Conservation (phyloP, 352 stramenopile species). For the Pythium aphanidermatum region DNA sequence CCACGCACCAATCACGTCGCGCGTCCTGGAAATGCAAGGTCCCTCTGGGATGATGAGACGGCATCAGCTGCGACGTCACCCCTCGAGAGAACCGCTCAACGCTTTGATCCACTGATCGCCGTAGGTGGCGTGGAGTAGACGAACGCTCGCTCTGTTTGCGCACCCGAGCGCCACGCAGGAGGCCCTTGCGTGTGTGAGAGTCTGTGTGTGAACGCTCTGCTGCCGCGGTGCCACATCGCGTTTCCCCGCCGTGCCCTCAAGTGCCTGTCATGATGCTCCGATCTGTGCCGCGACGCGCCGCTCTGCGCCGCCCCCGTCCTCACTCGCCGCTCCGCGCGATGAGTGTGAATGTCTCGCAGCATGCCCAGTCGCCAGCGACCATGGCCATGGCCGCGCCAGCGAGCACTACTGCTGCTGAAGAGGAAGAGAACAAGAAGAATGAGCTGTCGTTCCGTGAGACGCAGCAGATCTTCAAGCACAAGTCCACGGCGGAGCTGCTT, state of each 20-base stretch:
- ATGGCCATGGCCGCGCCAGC: constrained; percentile 15
- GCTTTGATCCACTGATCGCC: too few relatives aligned
- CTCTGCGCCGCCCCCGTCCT: constrained; percentile 9
- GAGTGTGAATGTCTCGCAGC: constrained; percentile 20
- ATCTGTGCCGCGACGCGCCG: constrained; percentile 4
- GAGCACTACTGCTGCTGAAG: not conserved
- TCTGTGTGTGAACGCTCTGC: too few relatives aligned
- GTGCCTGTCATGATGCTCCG: constrained; percentile 17
- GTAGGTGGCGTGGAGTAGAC: too few relatives aligned
- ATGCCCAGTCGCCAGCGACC: constrained; percentile 13
- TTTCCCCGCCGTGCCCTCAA: constrained; percentile 1
- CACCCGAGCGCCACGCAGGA: too few relatives aligned
- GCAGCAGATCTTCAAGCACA: constrained; percentile 78
- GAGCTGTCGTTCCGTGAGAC: constrained; percentile 68
- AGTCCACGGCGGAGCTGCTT: constrained; percentile 81
- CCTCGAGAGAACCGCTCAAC: too few relatives aligned
- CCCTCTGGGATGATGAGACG: too few relatives aligned
- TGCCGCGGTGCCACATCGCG: too few relatives aligned
- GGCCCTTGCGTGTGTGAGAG: too few relatives aligned
- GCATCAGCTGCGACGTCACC: too few relatives aligned
- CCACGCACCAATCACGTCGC: too few relatives aligned
- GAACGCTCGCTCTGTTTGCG: too few relatives aligned
- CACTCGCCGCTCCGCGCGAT: constrained; percentile 11
- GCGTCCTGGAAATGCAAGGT: too few relatives aligned
- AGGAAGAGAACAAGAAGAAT: not conserved